phyloP scores from a whole-genome alignment of 148 eudicot species.

The Rhododendron mucronatum region DNA sequence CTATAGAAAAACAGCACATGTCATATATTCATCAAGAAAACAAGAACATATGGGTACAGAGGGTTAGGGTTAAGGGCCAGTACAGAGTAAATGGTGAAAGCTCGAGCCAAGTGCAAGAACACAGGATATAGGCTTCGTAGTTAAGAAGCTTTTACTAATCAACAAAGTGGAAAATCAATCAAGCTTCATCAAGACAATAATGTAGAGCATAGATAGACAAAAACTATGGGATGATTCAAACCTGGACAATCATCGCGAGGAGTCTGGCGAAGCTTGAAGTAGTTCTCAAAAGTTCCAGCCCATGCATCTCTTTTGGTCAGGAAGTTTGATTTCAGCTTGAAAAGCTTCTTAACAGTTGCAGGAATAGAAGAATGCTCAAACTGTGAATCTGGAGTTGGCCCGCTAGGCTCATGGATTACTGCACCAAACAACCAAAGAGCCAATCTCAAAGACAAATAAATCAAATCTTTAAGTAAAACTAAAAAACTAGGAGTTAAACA shows the following conservation, averaged over 20 bases:
- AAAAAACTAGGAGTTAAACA: background rate
- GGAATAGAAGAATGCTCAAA: slow-evolving; percentile 89
- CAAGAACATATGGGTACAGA: background rate
- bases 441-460: background rate
- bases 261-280: slow-evolving; percentile 61
- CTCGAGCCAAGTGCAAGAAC: background rate
- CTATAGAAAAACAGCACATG: background rate
- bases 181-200: background rate
- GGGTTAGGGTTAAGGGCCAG: background rate
- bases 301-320: slow-evolving; percentile 89
- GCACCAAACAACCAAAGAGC: slow-evolving; percentile 26
- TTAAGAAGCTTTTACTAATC: background rate
- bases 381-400: slow-evolving; percentile 72
- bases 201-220: background rate
- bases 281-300: slow-evolving; percentile 90
- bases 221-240: slow-evolving; percentile 15
- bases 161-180: background rate
- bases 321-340: slow-evolving; percentile 69
- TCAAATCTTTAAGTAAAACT: background rate
- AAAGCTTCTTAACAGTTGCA: slow-evolving; percentile 87
- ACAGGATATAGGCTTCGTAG: background rate
- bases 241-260: slow-evolving; percentile 97
- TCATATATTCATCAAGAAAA: background rate
- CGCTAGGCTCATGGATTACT: slow-evolving; percentile 78
- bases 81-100: background rate